Percentiles rank a stretch among this genome's conserved stretches.
phyloP scores from a whole-genome alignment of 2,329 filamentous ascomycete genomes.

The Claviceps africana region DNA sequence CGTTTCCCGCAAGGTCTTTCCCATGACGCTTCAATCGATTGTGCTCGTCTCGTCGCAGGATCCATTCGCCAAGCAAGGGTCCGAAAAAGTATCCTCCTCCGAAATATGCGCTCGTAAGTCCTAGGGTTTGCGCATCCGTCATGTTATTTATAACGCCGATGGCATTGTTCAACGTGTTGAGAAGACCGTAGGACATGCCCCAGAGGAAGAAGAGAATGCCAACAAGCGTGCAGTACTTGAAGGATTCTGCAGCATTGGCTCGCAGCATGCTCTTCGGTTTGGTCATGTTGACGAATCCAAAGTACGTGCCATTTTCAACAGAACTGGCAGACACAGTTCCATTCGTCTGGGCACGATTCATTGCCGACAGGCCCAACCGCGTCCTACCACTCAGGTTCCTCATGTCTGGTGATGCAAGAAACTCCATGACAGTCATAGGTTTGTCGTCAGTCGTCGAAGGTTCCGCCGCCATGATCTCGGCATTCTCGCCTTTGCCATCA shows the following conservation, averaged over 20 bases:
- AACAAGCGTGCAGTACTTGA: constrained; percentile 60
- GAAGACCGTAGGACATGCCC: constrained; percentile 79
- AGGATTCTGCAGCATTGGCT: constrained; percentile 47
- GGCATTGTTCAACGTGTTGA: constrained; percentile 66
- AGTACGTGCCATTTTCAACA: constrained; percentile 42
- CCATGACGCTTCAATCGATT: constrained; percentile 29
- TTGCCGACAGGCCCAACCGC: constrained; percentile 1
- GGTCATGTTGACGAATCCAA: constrained; percentile 63
- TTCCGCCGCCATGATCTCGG: background rate
- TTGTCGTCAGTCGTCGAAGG: constrained; percentile 11
- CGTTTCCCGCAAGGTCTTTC: constrained; percentile 25
- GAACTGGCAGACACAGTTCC: constrained; percentile 22
- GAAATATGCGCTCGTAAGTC: constrained; percentile 58
- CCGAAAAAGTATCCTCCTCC: constrained; percentile 56
- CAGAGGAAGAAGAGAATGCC: constrained; percentile 76
- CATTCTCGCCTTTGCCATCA: background rate
- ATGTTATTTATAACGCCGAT: constrained; percentile 50
- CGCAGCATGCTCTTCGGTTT: constrained; percentile 57
- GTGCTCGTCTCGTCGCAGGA: constrained; percentile 54
- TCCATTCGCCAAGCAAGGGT: constrained; percentile 51
- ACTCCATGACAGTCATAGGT: constrained; percentile 27
- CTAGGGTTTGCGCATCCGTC: constrained; percentile 47
- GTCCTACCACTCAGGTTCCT: constrained; percentile 7
- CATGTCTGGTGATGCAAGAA: constrained; percentile 30
- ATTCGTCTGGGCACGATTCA: constrained; percentile 13